These are phyloP conservation scores for Sclerotinia trifoliorum DNA, from an alignment of 2,329 filamentous ascomycete species.

Conservation along the genomic window DNA sequence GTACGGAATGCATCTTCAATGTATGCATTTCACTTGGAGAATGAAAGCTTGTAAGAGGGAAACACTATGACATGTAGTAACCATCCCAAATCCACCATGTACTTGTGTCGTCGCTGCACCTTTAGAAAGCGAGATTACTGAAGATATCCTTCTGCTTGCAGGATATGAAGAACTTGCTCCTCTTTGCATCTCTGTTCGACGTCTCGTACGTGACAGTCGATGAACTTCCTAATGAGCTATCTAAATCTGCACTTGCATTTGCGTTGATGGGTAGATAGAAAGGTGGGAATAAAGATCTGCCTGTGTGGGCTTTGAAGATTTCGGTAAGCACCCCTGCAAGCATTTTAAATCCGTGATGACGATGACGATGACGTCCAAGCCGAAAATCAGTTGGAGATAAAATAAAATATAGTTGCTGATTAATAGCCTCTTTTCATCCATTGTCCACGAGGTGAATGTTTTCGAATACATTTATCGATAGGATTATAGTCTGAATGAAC, in stretches of 20 bases:
- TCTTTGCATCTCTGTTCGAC: not conserved
- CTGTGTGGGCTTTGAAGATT: not conserved
- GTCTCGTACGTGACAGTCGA: not conserved
- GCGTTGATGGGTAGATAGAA: not conserved
- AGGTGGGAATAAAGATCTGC: not conserved
- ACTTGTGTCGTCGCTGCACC: not conserved
- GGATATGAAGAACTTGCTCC: not conserved
- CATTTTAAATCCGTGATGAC: not conserved
- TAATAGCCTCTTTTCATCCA: not conserved
- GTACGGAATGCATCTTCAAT: no score
- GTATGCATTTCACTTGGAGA: not conserved
- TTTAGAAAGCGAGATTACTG: not conserved
- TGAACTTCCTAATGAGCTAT: fast-evolving
- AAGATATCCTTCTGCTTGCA: not conserved
- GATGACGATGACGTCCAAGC: not conserved
- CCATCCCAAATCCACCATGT: not conserved
- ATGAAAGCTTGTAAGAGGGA: no score
- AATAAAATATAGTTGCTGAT: not conserved
- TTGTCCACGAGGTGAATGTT: not conserved
- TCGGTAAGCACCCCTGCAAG: not conserved
- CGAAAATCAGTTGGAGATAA: not conserved
- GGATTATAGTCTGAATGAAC: not conserved
- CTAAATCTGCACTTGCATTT: not conserved
- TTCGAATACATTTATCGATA: not conserved
- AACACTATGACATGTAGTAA: no score